These are phyloP conservation scores for Plasmodium cynomolgi DNA, from an alignment of 169 alveolate genomes.

Conservation along the genomic window DNA sequence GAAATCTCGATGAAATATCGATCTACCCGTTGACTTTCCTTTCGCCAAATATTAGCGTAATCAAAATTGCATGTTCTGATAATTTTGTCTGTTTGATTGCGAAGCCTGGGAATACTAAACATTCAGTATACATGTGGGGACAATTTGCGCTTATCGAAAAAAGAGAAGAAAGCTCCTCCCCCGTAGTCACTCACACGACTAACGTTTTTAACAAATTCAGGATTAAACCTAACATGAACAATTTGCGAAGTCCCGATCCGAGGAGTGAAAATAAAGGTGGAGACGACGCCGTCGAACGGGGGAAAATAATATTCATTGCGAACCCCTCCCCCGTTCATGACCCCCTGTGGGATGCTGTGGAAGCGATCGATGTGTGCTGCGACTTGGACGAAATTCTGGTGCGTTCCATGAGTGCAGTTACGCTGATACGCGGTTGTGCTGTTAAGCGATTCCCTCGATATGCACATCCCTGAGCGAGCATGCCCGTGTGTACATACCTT, in stretches of 20 bases:
- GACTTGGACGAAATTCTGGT: constrained; percentile 74
- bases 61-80: constrained; percentile 71
- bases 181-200: neutral
- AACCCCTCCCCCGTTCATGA: constrained; percentile 65
- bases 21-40: constrained; percentile 49
- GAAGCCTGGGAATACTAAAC: constrained; percentile 10
- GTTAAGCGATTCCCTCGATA: neutral
- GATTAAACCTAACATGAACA: constrained; percentile 27
- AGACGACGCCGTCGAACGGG: neutral
- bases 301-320: constrained; percentile 49
- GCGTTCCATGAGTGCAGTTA: neutral
- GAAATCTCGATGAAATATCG: constrained; percentile 71
- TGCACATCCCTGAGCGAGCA: neutral
- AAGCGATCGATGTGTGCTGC: constrained; percentile 61
- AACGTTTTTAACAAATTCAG: constrained; percentile 47
- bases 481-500: neutral
- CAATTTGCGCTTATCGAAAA: constrained; percentile 55
- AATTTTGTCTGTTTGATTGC: constrained; percentile 69
- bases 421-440: neutral
- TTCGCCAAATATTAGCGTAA: constrained; percentile 47
- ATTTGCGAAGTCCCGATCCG: neutral
- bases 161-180: constrained; percentile 10
- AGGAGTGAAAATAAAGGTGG: neutral
- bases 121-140: constrained; percentile 74
- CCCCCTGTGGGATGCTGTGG: constrained; percentile 35